Evolutionary conservation across 2,329 filamentous ascomycete genomes (phyloP).

Genomic region (Lasiodiplodia sp.): DNA sequence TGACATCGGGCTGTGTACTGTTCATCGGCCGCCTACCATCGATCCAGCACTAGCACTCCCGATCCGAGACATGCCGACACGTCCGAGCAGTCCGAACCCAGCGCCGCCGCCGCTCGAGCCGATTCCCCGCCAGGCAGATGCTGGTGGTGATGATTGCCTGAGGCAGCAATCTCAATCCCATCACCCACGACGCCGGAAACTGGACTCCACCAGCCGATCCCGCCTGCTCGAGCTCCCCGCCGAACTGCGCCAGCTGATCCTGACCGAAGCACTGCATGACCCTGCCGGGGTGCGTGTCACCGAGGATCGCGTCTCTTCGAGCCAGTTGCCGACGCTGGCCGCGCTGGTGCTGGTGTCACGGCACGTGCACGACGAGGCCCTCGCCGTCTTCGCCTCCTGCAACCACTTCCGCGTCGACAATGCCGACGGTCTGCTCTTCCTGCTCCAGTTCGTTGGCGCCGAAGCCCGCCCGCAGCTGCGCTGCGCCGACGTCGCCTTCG

Average conservation of each 20-base stretch:
- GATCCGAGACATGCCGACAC: constrained; percentile 5
- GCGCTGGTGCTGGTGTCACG: constrained; percentile 20
- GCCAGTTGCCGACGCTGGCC: neutral
- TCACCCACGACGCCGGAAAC: neutral
- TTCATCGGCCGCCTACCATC: neutral
- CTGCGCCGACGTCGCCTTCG: constrained; percentile 5
- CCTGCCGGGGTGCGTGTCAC: constrained; percentile 7
- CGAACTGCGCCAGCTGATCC: constrained; percentile 16
- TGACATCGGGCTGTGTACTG: neutral
- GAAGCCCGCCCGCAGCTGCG: constrained; percentile 20
- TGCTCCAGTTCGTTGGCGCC: constrained; percentile 1
- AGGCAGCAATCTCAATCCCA: neutral
- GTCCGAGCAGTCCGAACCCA: neutral
- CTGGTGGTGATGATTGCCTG: neutral
- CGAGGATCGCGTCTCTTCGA: neutral
- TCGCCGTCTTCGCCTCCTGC: constrained; percentile 10
- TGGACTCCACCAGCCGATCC: neutral
- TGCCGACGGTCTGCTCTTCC: constrained; percentile 12
- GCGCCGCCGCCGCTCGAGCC: neutral
- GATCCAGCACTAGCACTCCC: neutral
- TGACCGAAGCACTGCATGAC: neutral
- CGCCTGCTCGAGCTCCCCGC: constrained; percentile 21
- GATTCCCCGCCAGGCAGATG: neutral
- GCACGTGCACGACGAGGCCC: neutral
- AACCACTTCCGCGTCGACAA: constrained; percentile 15